Evolutionary conservation across 2,329 filamentous ascomycete species (phyloP), one percentile per base, ranked within the genome.

Genomic region (Beauveria varroae): DNA sequence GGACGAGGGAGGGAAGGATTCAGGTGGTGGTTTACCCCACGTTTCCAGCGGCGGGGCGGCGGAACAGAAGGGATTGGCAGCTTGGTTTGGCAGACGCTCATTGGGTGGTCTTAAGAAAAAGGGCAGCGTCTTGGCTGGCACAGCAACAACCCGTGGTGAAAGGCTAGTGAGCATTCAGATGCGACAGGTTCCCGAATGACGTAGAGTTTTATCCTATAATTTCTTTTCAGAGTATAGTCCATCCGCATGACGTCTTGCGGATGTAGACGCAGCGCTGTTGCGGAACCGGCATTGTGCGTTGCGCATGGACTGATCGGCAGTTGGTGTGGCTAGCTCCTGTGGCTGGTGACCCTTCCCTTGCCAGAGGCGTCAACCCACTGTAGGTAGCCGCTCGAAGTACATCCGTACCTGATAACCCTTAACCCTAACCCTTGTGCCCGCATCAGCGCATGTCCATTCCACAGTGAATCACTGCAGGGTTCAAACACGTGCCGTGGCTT

Each of bases 1-100:
- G 9, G 16, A 40, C 4, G 6, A 30, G 9, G 18, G 20, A 40
- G n/a, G 46, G 24, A 14, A 49, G 37, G 51, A 8, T 44, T 55
- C 26, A 12, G 52, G 20, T 30, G 34, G 26, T 37, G 40, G n/a
- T 24, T 57, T 57, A 57, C 55, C 55, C 55, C 55, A 57, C 55
- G 55, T 50, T 57, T 57, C 41, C 14, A 37, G 46, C 22, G 5
- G 55, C 44, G 30, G 55, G 55, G 55, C 40, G 14, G 34, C 12
- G 12, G 30, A 52, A 20, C 20, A 22, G 26, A 52, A 51, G 28
- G 49, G n/a, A n/a, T 18, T 8, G 47, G 26, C 22, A 50, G 28
- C 16, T n/a, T 51, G 28, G 18, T 34, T 30, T 34, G 10, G n/a
- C 24, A 34, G 28, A 20, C 26, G 14, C 28, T 30, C 26, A 51